Conservation (phyloP, 2,329 filamentous ascomycete genomes). For the Xylariaceae sp. region DNA sequence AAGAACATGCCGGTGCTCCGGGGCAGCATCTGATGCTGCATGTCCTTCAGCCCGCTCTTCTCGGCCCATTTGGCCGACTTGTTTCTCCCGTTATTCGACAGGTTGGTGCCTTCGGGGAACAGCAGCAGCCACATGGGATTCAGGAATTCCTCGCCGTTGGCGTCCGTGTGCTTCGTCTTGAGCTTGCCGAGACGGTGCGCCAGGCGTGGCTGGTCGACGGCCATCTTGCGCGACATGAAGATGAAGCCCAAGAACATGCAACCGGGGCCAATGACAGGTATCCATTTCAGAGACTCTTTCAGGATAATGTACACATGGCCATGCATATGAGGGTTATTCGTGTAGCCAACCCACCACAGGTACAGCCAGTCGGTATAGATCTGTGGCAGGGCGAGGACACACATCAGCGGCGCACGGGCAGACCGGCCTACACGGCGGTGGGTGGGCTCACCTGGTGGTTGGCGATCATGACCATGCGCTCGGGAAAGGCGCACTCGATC, state of each 20-base stretch:
- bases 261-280: slow-evolving; percentile 71
- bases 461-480: slow-evolving; percentile 74
- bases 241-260: slow-evolving; percentile 88
- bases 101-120: slow-evolving; percentile 82
- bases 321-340: slow-evolving; percentile 65
- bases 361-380: slow-evolving; percentile 91
- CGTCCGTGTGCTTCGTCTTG: slow-evolving; percentile 47
- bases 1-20: slow-evolving; percentile 76
- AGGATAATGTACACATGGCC: slow-evolving; percentile 86
- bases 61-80: slow-evolving; percentile 70
- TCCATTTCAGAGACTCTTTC: slow-evolving; percentile 76
- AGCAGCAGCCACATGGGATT: slow-evolving; percentile 87
- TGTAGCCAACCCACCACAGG: slow-evolving; percentile 90
- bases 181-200: slow-evolving; percentile 66
- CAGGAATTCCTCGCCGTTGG: slow-evolving; percentile 46
- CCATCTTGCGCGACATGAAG: slow-evolving; percentile 86
- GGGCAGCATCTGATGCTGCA: slow-evolving; percentile 67
- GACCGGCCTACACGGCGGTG: background rate
- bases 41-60: slow-evolving; percentile 66
- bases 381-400: slow-evolving; percentile 27
- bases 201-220: slow-evolving; percentile 67
- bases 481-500: slow-evolving; percentile 71
- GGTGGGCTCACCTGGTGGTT: slow-evolving; percentile 63
- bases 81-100: slow-evolving; percentile 60
- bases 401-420: slow-evolving; percentile 1